phyloP scores from a whole-genome alignment of 2,329 filamentous ascomycete genomes.

The Cladobotryum mycophilum region DNA sequence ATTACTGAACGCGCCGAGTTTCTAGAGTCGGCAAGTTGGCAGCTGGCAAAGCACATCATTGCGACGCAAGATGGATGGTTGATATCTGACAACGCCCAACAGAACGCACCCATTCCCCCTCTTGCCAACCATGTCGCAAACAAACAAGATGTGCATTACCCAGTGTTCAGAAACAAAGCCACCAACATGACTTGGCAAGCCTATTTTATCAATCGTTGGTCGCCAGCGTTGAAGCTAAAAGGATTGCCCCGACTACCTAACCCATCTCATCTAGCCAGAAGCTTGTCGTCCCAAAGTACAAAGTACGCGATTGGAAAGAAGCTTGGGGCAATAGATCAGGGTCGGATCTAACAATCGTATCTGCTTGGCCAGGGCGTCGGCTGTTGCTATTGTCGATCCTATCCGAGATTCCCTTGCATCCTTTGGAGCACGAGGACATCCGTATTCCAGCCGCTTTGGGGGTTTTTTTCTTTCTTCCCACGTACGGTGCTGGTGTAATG shows the following conservation, averaged over 20 bases:
- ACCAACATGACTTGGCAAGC: no score
- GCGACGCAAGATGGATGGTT: no score
- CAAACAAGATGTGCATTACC: no score
- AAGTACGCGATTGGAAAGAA: neutral
- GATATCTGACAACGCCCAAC: no score
- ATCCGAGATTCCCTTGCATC: constrained; percentile 2
- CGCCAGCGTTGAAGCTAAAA: neutral
- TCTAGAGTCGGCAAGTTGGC: no score
- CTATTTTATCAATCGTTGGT: neutral
- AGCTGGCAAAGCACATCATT: no score
- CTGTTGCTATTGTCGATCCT: constrained; percentile 12
- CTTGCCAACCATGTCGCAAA: no score
- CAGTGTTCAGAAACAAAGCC: no score
- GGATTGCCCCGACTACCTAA: neutral
- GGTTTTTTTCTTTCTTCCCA: no score
- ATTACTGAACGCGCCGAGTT: no score
- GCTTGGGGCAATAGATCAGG: constrained; percentile 7
- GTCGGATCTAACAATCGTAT: constrained; percentile 8
- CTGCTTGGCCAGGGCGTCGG: constrained; percentile 1
- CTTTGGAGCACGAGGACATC: neutral
- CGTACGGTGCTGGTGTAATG: neutral
- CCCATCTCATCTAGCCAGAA: constrained; percentile 1
- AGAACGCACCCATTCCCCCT: no score
- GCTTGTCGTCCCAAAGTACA: constrained; percentile 1
- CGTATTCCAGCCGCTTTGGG: neutral